These are phyloP conservation scores for Capronia epimyces DNA, from an alignment of 2,329 filamentous ascomycete genomes.

Conservation along the genomic window DNA sequence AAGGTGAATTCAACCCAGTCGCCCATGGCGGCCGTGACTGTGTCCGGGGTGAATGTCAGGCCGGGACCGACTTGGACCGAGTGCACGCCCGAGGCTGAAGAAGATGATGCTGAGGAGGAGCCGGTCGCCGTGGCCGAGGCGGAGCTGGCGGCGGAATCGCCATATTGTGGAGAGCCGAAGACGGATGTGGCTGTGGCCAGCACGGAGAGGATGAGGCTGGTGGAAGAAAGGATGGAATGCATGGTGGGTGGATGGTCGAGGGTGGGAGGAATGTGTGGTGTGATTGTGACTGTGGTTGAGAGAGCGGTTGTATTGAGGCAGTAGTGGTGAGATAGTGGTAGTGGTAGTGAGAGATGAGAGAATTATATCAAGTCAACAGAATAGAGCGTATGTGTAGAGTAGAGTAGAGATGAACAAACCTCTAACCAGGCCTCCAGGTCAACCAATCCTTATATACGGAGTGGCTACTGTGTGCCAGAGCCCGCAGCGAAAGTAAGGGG, in stretches of 20 bases:
- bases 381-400: no score
- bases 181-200: slow-evolving; percentile 23
- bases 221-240: slow-evolving; percentile 18
- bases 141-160: slow-evolving; percentile 6
- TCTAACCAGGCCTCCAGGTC: no score
- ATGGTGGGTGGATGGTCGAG: slow-evolving; percentile 1
- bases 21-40: slow-evolving; percentile 42
- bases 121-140: slow-evolving; percentile 1
- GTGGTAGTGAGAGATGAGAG: no score
- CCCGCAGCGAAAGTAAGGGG: no score
- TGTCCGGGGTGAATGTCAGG: slow-evolving; percentile 43
- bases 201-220: slow-evolving; percentile 16
- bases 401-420: no score
- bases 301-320: no score
- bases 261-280: not conserved
- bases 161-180: slow-evolving; percentile 21
- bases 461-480: no score
- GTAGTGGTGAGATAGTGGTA: no score
- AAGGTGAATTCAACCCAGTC: slow-evolving; percentile 52
- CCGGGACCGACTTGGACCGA: slow-evolving; percentile 28
- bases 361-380: not conserved
- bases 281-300: not conserved
- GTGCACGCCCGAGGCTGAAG: slow-evolving; percentile 15
- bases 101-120: slow-evolving; percentile 6
- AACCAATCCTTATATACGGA: no score